A percentile compares a stretch with the other conserved stretches of the same genome.
These are phyloP conservation scores for Nakaseomyces delphensis DNA, from an alignment of 1,139 yeast species.

Conservation along the genomic window DNA sequence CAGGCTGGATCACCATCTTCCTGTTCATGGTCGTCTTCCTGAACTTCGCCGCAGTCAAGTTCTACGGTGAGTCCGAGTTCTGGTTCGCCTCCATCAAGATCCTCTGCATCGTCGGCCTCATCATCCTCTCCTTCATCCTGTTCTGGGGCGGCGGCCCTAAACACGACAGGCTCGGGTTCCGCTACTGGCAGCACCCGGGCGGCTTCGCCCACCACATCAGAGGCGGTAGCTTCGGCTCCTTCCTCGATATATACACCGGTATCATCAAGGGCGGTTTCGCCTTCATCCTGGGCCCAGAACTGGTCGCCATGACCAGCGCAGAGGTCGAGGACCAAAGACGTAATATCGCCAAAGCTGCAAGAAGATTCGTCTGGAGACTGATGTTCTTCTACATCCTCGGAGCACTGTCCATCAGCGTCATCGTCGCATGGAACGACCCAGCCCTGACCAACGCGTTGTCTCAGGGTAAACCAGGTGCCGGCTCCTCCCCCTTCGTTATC, in stretches of 20 bases:
- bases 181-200: constrained; percentile 56
- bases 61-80: constrained; percentile 46
- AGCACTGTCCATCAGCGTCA: constrained; percentile 39
- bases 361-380: constrained; percentile 40
- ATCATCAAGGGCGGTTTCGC: constrained; percentile 57
- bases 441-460: constrained; percentile 32
- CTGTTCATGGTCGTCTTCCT: constrained; percentile 35
- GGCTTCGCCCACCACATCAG: constrained; percentile 44
- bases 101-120: constrained; percentile 58
- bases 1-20: constrained; percentile 44
- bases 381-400: constrained; percentile 38
- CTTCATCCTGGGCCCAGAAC: constrained; percentile 64
- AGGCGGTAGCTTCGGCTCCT: constrained; percentile 44
- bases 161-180: constrained; percentile 57
- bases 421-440: constrained; percentile 40
- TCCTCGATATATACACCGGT: constrained; percentile 60
- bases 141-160: constrained; percentile 80
- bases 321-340: constrained; percentile 44
- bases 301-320: constrained; percentile 40
- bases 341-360: constrained; percentile 41
- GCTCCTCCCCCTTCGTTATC: constrained; percentile 47
- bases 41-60: constrained; percentile 41
- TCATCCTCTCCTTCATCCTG: constrained; percentile 60
- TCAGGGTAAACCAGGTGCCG: constrained; percentile 38
- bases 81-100: constrained; percentile 50